Evolutionary conservation across 768 basidiomycete genomes (phyloP).

Genomic region (Trametes cubensis): DNA sequence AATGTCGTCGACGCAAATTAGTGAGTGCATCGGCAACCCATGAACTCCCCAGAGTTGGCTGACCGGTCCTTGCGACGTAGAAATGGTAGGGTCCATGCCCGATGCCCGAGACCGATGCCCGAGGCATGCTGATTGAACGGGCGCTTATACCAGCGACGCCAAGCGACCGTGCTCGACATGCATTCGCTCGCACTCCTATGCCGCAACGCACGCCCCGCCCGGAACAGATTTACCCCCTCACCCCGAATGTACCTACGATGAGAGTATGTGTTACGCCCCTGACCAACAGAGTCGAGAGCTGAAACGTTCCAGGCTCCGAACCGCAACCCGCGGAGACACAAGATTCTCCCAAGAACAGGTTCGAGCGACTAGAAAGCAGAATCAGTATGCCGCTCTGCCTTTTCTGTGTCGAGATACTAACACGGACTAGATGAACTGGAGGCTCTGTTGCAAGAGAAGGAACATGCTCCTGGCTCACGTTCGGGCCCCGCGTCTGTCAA

Average conservation of each 20-base stretch:
- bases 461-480: conserved; percentile 28
- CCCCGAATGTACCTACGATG: conserved; percentile 80
- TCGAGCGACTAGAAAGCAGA: conserved; percentile 66
- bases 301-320: conserved; percentile 44
- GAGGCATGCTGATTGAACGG: conserved; percentile 19
- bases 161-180: conserved; percentile 79
- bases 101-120: conserved; percentile 29
- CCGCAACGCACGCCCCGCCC: conserved; percentile 60
- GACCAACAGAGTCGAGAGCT: background rate
- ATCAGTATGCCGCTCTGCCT: conserved; percentile 51
- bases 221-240: conserved; percentile 54
- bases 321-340: conserved; percentile 34
- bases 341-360: conserved; percentile 61
- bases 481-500: background rate
- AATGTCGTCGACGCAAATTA: conserved; percentile 76
- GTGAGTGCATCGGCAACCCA: conserved; percentile 25
- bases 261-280: conserved; percentile 44
- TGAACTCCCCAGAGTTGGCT: background rate
- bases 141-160: conserved; percentile 55
- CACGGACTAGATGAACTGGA: conserved; percentile 66
- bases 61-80: conserved; percentile 33
- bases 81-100: conserved; percentile 51
- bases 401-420: conserved; percentile 1
- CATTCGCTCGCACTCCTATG: conserved; percentile 72
- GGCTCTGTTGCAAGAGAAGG: conserved; percentile 61